Base-by-base conservation (phyloP, 257 asterid species). In the Jacaranda copaia region DNA sequence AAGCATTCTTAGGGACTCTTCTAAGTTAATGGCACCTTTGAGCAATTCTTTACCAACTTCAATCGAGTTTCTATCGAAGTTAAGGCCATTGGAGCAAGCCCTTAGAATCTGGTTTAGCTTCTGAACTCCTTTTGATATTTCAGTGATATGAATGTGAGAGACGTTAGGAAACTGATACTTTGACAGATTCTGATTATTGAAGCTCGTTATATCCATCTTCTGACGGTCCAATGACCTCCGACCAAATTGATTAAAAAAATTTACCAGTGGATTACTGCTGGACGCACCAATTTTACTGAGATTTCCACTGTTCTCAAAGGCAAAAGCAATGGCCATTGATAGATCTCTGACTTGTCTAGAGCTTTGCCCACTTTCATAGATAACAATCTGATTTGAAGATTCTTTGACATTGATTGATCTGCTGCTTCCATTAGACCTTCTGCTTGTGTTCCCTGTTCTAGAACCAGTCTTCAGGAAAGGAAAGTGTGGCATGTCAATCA, bases 11-110 rank as follows among this genome's bases (percentile, higher is more conserved):
- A 94, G 77, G 45, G 97, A 88, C 84, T 92, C 93, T 73, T 94
- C 98, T 88, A 94, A 86, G 73, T 94, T 88, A 81, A 86, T 79
- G 19, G 98, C 93, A 5, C 98, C 98, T 86, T 87, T 89, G 82
- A 94, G 36, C 82, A 94, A 83, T 8, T 92, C 94, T 77, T 83
- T 85, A 43, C 97, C 98, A n/a, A 92, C 85, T 79, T 93, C 89
- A 16, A 89, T 79, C 0, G 97, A 91, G 77, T 87, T 87, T 57
- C 84, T 76, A 70, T 94, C 90, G 25, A 89, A 78, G 84, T 82
- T 87, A 51, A 79, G 64, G 65, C 96, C 97, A 65, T 90, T 85
- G 67, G 97, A 69, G 79, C 92, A 88, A 1, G 88, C 87, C 73
- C 81, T 83, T 46, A 94, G 71, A 70, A 94, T 87, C 85, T 90